These are phyloP conservation scores for Peronosclerospora sorghi DNA, from an alignment of 352 stramenopile species.

Conservation along the genomic window DNA sequence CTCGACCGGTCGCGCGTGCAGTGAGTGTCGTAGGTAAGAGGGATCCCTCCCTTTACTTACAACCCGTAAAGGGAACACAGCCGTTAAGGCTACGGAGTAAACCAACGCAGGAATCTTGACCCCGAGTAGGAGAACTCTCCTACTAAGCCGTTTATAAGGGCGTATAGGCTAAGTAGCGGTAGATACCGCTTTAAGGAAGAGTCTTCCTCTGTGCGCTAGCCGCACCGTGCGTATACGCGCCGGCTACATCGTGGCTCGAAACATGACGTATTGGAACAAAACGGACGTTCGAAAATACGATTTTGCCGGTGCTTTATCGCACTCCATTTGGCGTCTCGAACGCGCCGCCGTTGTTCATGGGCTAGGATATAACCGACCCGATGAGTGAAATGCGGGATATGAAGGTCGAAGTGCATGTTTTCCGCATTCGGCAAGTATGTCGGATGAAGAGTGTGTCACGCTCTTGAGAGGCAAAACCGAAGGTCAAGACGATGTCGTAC, in stretches of 20 bases:
- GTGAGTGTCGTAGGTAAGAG: no score
- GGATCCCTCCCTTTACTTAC: no score
- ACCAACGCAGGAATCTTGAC: no score
- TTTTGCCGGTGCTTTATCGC: conserved; percentile 67
- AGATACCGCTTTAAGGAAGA: no score
- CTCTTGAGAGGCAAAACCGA: conserved; percentile 32
- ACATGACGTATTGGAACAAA: conserved; percentile 63
- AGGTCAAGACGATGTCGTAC: conserved; percentile 40
- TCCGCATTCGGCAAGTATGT: conserved; percentile 66
- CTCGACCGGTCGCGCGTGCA: no score
- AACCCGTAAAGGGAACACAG: no score
- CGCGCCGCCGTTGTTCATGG: conserved; percentile 67
- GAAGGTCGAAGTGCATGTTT: conserved; percentile 80
- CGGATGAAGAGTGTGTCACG: conserved; percentile 34
- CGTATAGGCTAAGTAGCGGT: no score
- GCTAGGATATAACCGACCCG: conserved; percentile 66
- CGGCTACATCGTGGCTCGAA: conserved; percentile 51
- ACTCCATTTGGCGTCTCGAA: conserved; percentile 68
- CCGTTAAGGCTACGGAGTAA: no score
- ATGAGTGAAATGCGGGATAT: conserved; percentile 84
- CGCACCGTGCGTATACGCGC: no score
- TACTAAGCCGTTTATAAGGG: no score
- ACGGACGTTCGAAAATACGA: conserved; percentile 24
- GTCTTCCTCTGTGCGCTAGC: no score
- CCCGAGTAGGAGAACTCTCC: no score